Evolutionary conservation across 108 stramenopile genomes (phyloP).

Genomic region (Skeletonema marinoi): DNA sequence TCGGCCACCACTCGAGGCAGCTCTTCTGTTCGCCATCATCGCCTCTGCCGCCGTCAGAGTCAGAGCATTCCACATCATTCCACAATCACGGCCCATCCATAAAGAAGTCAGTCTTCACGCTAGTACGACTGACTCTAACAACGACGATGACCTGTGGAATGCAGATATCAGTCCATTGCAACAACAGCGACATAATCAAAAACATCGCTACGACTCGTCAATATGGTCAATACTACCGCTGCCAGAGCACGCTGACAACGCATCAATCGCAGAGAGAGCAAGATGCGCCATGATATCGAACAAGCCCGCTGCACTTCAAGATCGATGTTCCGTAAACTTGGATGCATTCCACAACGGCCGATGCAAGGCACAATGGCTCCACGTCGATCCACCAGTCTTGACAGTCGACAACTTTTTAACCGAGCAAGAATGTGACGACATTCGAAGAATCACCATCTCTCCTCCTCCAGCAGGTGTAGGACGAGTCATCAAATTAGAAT

Average conservation of each 20-base stretch:
- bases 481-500: slow-evolving; percentile 24
- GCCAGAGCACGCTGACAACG: slow-evolving; percentile 19
- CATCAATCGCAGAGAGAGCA: slow-evolving; percentile 12
- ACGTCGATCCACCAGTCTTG: slow-evolving; percentile 37
- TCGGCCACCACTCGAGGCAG: too few species aligned
- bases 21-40: too few species aligned
- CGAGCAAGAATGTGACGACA: slow-evolving; percentile 20
- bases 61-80: too few species aligned
- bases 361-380: slow-evolving; percentile 7
- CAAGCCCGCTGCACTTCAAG: slow-evolving; percentile 25
- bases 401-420: slow-evolving; percentile 27
- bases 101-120: not conserved
- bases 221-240: slow-evolving; percentile 22
- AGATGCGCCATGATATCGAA: slow-evolving; percentile 7
- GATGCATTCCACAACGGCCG: slow-evolving; percentile 2
- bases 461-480: slow-evolving; percentile 16
- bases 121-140: not conserved
- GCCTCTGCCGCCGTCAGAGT: too few species aligned
- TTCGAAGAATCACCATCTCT: not conserved
- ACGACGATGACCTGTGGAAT: slow-evolving; percentile 10
- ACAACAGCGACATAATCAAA: too few species aligned
- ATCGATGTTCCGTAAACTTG: slow-evolving; percentile 16
- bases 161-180: slow-evolving; percentile 4
- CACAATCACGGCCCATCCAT: too few species aligned
- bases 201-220: too few species aligned